Conservation (phyloP, 1,284 basidiomycete species). For the Microbotryomycetes sp. region DNA sequence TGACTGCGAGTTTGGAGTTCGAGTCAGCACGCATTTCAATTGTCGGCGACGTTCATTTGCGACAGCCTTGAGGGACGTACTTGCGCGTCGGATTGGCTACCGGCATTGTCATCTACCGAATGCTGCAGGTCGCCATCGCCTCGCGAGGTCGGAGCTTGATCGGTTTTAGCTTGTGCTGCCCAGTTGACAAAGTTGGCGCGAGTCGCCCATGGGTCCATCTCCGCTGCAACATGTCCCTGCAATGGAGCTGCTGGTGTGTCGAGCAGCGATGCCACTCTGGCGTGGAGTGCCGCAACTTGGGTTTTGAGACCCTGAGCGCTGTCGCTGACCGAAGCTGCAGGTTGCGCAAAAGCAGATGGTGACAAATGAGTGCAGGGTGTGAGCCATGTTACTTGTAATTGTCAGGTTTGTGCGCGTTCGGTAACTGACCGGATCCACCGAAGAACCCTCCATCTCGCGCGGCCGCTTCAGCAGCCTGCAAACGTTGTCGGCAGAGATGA, state of each 20-base stretch:
- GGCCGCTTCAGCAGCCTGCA: background rate
- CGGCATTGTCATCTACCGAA: no score
- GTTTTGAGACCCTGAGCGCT: slow-evolving; percentile 10
- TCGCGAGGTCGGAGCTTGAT: no score
- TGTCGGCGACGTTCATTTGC: no score
- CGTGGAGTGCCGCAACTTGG: slow-evolving; percentile 15
- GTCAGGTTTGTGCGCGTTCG: no score
- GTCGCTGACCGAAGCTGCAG: slow-evolving; percentile 6
- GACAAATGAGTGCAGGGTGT: no score
- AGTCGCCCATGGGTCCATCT: slow-evolving; percentile 13
- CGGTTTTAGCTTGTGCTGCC: slow-evolving; percentile 23
- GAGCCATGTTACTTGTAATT: no score
- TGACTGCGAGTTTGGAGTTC: no score
- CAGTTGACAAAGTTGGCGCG: slow-evolving; percentile 28
- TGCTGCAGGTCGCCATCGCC: no score
- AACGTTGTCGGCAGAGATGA: background rate
- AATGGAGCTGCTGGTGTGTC: slow-evolving; percentile 10
- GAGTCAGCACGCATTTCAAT: no score
- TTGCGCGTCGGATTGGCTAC: no score
- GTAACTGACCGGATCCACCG: slow-evolving; percentile 11
- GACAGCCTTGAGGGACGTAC: no score
- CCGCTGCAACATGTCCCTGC: background rate
- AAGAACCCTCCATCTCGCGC: slow-evolving; percentile 4
- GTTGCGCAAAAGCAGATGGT: background rate
- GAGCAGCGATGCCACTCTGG: slow-evolving; percentile 16